Base-by-base conservation (phyloP, 768 basidiomycete species). In the Hysterangium stoloniferum region DNA sequence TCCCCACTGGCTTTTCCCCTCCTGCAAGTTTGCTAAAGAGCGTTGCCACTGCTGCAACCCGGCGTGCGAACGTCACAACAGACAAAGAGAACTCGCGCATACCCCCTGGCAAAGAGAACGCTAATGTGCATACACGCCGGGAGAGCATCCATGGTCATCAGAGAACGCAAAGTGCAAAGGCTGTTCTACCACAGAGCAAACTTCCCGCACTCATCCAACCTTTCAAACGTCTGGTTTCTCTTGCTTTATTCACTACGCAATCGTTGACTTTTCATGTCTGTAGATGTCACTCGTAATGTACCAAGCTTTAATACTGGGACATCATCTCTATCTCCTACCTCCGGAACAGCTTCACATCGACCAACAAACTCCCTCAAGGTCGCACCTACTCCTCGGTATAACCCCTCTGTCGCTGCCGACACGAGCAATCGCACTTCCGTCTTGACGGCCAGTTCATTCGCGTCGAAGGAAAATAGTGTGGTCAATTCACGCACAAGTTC, bases 401-500 rank as follows among this genome's bases (percentile, higher is more conserved):
- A n/a, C n/a, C n/a, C n/a, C n/a, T n/a, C 2, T 29, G 11, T 40
- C 49, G 11, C 32, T 51, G 48, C 19, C 13, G 52, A 70, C 68
- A 62, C 58, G 64, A 0, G 61, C 59, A 6, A 72, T 65, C 36
- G 40, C 9, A 17, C 38, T 25, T 51, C 49, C 5, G 31, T 41
- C 37, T 19, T 51, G 25, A 51, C 49, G 15, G 25, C 49, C 32
- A 51, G 38, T 24, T 51, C 49, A 31, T 13, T 51, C 40, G 25
- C 49, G 25, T 51, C 49, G 25, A 51, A 51, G 49, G 49, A 51
- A 28, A 51, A 51, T 40, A 31, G 11, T 31, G 22, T 17, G 11
- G 7, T 19, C 2, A 22, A 27, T 19, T 42, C 20, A 28, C 49
- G 49, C 25, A 31, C 38, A 29, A 17, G 27, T 29, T 17, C 38